These are phyloP conservation scores for Clitopilus hobsonii DNA, from an alignment of 768 basidiomycete species.

Conservation along the genomic window DNA sequence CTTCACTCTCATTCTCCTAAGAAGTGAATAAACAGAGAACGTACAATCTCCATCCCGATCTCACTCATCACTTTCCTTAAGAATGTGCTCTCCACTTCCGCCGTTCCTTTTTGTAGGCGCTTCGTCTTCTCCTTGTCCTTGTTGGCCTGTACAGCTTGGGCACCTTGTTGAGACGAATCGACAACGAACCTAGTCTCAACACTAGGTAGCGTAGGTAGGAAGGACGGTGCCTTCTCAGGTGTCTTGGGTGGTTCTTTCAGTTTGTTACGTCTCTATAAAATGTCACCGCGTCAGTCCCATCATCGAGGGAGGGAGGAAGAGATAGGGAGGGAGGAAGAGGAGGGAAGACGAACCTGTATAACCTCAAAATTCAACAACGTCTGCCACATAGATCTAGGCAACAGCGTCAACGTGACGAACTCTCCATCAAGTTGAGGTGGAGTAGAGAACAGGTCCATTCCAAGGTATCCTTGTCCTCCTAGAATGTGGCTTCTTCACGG, in stretches of 20 bases:
- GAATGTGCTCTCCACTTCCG: slow-evolving; percentile 64
- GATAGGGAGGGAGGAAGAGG: slow-evolving; percentile 2
- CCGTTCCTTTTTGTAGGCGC: slow-evolving; percentile 47
- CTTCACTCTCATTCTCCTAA: too few relatives aligned
- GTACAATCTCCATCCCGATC: slow-evolving; percentile 61
- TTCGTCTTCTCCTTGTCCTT: slow-evolving; percentile 39
- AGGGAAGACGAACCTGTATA: slow-evolving; percentile 61
- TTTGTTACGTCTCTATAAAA: slow-evolving; percentile 97
- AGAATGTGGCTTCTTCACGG: too few relatives aligned
- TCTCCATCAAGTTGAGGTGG: slow-evolving; percentile 88
- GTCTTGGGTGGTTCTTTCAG: slow-evolving; percentile 94
- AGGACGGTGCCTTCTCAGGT: slow-evolving; percentile 95
- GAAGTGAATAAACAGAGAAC: slow-evolving; percentile 20
- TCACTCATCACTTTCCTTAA: slow-evolving; percentile 57
- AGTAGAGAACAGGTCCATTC: slow-evolving; percentile 69
- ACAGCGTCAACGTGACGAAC: slow-evolving; percentile 86
- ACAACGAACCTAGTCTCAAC: slow-evolving; percentile 79
- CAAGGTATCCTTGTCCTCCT: too few relatives aligned
- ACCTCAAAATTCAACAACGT: slow-evolving; percentile 94
- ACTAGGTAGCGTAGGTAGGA: slow-evolving; percentile 88
- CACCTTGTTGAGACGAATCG: slow-evolving; percentile 29
- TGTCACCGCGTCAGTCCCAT: too few relatives aligned
- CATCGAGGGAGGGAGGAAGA: background rate
- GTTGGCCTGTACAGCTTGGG: slow-evolving; percentile 23
- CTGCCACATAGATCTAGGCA: slow-evolving; percentile 94